Percentiles rank a stretch among this genome's conserved stretches.
Conservation (phyloP, 1,139 yeast species). For the Barnettozyma hawaiiensis region DNA sequence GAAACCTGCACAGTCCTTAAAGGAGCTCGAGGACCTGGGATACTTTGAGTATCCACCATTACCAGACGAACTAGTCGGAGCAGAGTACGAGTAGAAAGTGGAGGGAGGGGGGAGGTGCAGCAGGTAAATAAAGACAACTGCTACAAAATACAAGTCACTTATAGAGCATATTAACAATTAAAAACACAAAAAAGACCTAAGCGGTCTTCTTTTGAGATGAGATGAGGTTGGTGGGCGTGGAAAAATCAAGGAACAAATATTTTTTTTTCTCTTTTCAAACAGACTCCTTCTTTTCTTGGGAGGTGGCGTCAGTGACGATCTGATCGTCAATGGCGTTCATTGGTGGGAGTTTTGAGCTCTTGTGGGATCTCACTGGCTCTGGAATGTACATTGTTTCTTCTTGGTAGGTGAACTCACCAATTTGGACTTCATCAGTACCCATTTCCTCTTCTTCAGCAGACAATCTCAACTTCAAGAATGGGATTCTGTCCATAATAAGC, state of each 20-base stretch:
- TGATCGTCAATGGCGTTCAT: constrained; percentile 30
- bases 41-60: constrained; percentile 19
- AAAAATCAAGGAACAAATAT: too few relatives aligned
- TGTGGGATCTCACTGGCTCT: constrained; percentile 62
- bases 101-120: too few relatives aligned
- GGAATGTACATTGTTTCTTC: constrained; percentile 63
- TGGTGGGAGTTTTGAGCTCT: constrained; percentile 28
- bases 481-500: constrained; percentile 69
- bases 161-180: constrained; percentile 1
- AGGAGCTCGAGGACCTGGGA: constrained; percentile 20
- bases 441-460: constrained; percentile 83
- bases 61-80: background rate
- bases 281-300: constrained; percentile 10
- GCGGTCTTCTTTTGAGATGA: too few relatives aligned
- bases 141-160: background rate
- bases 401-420: constrained; percentile 77
- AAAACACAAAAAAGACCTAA: too few relatives aligned
- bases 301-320: constrained; percentile 24
- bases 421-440: constrained; percentile 86
- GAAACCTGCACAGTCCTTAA: constrained; percentile 21
- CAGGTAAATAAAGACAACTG: background rate
- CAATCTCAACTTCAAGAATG: constrained; percentile 77
- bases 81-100: background rate
- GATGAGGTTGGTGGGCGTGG: too few relatives aligned
- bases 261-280: too few relatives aligned